Evolutionary conservation across 2,329 filamentous ascomycete species (phyloP).

Genomic region (Botrytis porri): DNA sequence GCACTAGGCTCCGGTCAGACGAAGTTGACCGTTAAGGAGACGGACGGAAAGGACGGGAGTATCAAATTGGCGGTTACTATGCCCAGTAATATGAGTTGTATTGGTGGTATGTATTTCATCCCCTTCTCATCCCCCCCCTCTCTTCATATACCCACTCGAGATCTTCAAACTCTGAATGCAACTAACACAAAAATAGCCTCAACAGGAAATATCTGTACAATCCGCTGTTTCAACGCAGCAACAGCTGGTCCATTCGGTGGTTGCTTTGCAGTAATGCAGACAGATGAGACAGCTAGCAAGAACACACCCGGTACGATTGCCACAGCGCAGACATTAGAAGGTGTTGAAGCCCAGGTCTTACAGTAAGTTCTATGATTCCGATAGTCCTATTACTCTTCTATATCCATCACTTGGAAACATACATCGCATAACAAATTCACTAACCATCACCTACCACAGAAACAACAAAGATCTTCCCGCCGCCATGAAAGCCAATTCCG

Average conservation of each 20-base stretch:
- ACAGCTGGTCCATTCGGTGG: slow-evolving; percentile 56
- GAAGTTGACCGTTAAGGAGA: neutral
- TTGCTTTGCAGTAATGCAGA: slow-evolving; percentile 57
- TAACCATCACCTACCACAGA: neutral
- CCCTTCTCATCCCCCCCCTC: too few relatives aligned
- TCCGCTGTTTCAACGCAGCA: slow-evolving; percentile 58
- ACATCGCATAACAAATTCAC: neutral
- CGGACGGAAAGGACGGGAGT: neutral
- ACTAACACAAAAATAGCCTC: slow-evolving; percentile 13
- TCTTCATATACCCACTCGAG: neutral
- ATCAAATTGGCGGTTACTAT: slow-evolving; percentile 5
- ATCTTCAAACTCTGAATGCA: neutral
- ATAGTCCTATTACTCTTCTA: neutral
- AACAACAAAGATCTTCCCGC: slow-evolving; percentile 12
- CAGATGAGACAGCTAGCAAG: slow-evolving; percentile 43
- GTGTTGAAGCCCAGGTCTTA: slow-evolving; percentile 7
- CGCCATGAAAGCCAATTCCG: slow-evolving; percentile 9
- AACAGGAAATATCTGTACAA: slow-evolving; percentile 56
- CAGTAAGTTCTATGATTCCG: neutral
- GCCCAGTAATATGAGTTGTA: slow-evolving; percentile 5
- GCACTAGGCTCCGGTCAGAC: neutral
- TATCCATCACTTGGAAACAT: neutral
- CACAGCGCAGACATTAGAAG: neutral
- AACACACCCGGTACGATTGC: slow-evolving; percentile 38
- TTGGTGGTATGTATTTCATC: neutral